Percentiles rank a stretch among this genome's conserved stretches.
Conservation (phyloP, 257 asterid species). For the Scutellaria barbata region DNA sequence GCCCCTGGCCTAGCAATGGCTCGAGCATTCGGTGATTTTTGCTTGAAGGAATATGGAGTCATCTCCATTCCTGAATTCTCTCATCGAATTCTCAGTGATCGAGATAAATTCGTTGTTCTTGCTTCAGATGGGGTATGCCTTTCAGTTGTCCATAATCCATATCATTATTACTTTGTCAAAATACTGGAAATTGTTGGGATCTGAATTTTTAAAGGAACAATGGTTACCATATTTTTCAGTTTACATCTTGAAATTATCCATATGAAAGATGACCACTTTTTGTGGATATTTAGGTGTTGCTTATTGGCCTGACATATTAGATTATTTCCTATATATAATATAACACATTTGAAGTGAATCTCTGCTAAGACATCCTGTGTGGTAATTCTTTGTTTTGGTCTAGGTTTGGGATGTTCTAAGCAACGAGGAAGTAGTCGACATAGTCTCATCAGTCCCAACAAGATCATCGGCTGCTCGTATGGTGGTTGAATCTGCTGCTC, state of each 20-base stretch:
- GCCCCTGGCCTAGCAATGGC: slow-evolving; percentile 99
- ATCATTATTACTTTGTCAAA: neutral
- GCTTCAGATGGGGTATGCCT: slow-evolving; percentile 98
- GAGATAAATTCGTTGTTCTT: slow-evolving; percentile 84
- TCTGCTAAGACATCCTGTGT: neutral
- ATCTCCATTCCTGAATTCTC: slow-evolving; percentile 94
- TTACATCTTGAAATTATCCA: neutral
- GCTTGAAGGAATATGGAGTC: slow-evolving; percentile 97
- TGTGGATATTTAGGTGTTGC: neutral
- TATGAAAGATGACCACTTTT: neutral
- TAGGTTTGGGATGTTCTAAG: slow-evolving; percentile 98
- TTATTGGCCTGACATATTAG: neutral
- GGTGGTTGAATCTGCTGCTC: slow-evolving; percentile 84
- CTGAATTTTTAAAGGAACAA: neutral
- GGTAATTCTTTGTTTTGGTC: neutral
- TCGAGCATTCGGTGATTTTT: slow-evolving; percentile 97
- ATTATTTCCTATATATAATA: neutral
- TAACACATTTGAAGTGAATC: neutral
- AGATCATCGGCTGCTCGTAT: slow-evolving; percentile 83
- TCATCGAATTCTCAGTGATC: slow-evolving; percentile 69
- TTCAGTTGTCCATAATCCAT: neutral
- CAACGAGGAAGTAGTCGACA: slow-evolving; percentile 94
- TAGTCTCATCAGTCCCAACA: slow-evolving; percentile 72
- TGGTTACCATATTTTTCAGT: neutral
- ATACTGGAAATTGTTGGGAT: slow-evolving; percentile 1